Evolutionary conservation across 345 rosid species (phyloP).

Genomic region (Balakata baccata): DNA sequence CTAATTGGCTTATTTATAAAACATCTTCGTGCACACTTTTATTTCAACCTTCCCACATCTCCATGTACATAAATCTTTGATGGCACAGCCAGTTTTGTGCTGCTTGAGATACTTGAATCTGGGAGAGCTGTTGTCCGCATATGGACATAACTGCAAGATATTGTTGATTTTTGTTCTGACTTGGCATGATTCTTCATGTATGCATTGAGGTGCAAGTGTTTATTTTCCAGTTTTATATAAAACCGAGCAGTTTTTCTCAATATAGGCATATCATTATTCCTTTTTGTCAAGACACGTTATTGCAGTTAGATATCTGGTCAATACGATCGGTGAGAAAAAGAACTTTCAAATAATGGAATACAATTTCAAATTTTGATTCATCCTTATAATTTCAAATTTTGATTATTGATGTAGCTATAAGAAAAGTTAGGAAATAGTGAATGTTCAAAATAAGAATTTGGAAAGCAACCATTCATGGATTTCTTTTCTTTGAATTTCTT

Average conservation of each 20-base stretch:
- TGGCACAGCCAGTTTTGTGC: constrained; percentile 9
- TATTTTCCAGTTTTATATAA: too few relatives aligned
- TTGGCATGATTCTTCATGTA: neutral
- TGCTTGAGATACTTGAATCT: constrained; percentile 5
- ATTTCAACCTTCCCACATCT: neutral
- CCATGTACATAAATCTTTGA: constrained; percentile 27
- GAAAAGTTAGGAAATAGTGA: too few relatives aligned
- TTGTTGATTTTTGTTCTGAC: neutral
- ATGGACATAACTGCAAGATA: constrained; percentile 8
- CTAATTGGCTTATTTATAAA: constrained; percentile 5
- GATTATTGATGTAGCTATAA: too few relatives aligned
- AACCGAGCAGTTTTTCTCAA: neutral
- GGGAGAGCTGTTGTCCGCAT: neutral
- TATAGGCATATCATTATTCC: neutral
- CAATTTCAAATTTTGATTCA: too few relatives aligned
- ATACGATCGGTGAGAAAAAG: too few relatives aligned
- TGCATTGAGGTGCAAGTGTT: neutral
- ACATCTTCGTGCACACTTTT: neutral
- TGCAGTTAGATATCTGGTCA: too few relatives aligned
- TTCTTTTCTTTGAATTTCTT: constrained; percentile 20
- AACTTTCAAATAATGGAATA: too few relatives aligned
- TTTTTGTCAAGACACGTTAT: too few relatives aligned
- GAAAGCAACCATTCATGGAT: constrained; percentile 26
- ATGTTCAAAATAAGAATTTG: neutral
- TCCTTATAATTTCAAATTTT: too few relatives aligned